Percentiles rank a stretch among this genome's conserved stretches.
Conservation (phyloP, 495 filamentous ascomycete genomes). For the Platismatia glauca region DNA sequence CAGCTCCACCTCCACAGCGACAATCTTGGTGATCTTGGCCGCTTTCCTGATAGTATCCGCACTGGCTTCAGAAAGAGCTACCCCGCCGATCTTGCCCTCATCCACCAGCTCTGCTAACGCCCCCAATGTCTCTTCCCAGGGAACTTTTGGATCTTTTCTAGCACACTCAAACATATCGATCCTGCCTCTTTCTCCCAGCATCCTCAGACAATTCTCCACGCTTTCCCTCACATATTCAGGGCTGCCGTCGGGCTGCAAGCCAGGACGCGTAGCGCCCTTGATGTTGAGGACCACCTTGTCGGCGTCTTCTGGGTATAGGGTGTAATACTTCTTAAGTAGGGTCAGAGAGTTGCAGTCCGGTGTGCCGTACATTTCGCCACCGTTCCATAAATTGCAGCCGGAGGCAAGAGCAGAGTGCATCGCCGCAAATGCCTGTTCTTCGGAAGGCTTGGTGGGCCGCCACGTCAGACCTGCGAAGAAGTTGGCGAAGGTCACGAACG, state of each 20-base stretch:
- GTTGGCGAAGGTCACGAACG: background rate
- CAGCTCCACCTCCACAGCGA: slow-evolving; percentile 69
- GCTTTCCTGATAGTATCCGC: slow-evolving; percentile 69
- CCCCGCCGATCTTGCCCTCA: slow-evolving; percentile 55
- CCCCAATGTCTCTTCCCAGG: slow-evolving; percentile 46
- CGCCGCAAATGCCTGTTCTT: slow-evolving; percentile 55
- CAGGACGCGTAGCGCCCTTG: slow-evolving; percentile 40
- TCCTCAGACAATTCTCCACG: slow-evolving; percentile 49
- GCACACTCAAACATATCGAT: slow-evolving; percentile 74
- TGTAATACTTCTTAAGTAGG: slow-evolving; percentile 50
- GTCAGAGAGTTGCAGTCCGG: slow-evolving; percentile 54
- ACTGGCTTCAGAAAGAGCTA: slow-evolving; percentile 62
- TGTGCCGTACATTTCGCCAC: slow-evolving; percentile 69
- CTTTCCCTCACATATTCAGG: slow-evolving; percentile 53
- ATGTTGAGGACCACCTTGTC: slow-evolving; percentile 49
- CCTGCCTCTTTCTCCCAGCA: slow-evolving; percentile 61
- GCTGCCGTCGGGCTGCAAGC: slow-evolving; percentile 48
- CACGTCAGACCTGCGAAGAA: slow-evolving; percentile 56
- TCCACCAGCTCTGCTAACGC: slow-evolving; percentile 34
- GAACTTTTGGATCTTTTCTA: slow-evolving; percentile 54
- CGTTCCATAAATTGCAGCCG: slow-evolving; percentile 72
- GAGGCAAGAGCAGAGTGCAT: slow-evolving; percentile 54
- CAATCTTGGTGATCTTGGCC: slow-evolving; percentile 57
- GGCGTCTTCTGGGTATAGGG: slow-evolving; percentile 49
- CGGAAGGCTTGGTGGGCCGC: slow-evolving; percentile 43